Base-by-base conservation (phyloP, 2,329 filamentous ascomycete species). In the Curvularia spicifera region DNA sequence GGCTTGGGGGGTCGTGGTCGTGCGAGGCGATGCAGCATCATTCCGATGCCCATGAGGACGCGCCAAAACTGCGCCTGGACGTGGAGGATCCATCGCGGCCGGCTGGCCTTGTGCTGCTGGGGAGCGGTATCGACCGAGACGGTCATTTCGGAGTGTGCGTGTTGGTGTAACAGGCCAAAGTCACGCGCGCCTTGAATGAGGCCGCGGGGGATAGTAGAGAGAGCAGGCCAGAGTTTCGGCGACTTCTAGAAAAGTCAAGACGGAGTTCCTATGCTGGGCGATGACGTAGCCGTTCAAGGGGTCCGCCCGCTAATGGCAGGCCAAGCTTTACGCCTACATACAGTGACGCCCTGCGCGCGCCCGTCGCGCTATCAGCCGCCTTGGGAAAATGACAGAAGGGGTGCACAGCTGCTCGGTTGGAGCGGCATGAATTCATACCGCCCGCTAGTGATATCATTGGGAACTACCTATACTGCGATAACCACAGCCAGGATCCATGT, bases 51-150 rank as follows among this genome's bases (percentile, higher is more conserved):
- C 84, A 90, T 90, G 42, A 91, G 79, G 55, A 84, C 81, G 51
- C 89, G 83, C 87, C 88, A 90, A 72, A 88, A 83, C 28, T 82
- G 77, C 46, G 89, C 89, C 72, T 89, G 84, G 51, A 88, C 65
- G 54, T 84, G 83, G 10, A 91, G 82, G 69, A 86, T 82, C 80
- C 84, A 85, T 76, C 88, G 82, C 35, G 81, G 78, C 15, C 79
- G 79, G 35, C 53, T 67, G 57, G 66, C 70, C 37, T 51, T 53
- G 24, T 66, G 61, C 67, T 71, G 51, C 31, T 54, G 53, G 59
- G 54, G 53, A 58, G 56, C 26, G 13, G 40, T 26, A 12, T 57
- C 56, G 28, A 49, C 51, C 5, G 54, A 40, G 5, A 46, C 52
- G 5, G 54, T 56, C 45, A 55, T 55, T 24, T 40, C 26, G 49